Base-by-base conservation (phyloP, 768 basidiomycete species). In the Cystoderma amianthinum region DNA sequence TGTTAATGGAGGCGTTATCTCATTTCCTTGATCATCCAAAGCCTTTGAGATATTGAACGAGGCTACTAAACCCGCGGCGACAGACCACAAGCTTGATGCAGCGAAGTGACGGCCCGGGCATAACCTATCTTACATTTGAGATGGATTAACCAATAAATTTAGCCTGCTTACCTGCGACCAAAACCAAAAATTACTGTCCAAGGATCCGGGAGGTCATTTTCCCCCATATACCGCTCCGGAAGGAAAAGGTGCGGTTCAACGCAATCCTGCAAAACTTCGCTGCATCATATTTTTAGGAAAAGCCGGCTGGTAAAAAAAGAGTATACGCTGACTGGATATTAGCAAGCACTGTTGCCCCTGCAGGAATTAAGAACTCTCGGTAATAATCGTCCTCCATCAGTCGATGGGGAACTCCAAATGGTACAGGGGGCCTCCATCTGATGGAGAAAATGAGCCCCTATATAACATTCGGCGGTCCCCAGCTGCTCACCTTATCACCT, bases 91-190 rank as follows among this genome's bases (percentile, higher is more conserved):
- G 41, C 59, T 67, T 3, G 61, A 47, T 38, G 76, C 71, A 2
- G 73, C 78, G 39, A 80, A 68, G 46, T 74, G 61, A 32, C 70
- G 61, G 7, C 79, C 77, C 4, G 78, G 76, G 47, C 79, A 82
- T 41, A 69, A 62, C 43, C 74, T 74, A 45, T 34, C 37, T 35
- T 21, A 42, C 28, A n/a, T n/a, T n/a, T 38, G 37, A 23, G 25
- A 21, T 38, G 37, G 19, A 30, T 11, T 28, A 35, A 43, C 35
- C 20, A 22, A 24, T 16, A 30, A n/a, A n/a, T 43, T 30, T 13
- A 23, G 12, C 10, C 17, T 12, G 40, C 59, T 55, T 43, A 73
- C 72, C 74, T 61, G 41, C 77, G 63, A 21, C 78, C 78, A 56
- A 80, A 80, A 5, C 77, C 78, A 48, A 78, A 80, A 15, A 75